phyloP scores from a whole-genome alignment of 2,329 filamentous ascomycete species.

The Trichoderma cornu-damae region DNA sequence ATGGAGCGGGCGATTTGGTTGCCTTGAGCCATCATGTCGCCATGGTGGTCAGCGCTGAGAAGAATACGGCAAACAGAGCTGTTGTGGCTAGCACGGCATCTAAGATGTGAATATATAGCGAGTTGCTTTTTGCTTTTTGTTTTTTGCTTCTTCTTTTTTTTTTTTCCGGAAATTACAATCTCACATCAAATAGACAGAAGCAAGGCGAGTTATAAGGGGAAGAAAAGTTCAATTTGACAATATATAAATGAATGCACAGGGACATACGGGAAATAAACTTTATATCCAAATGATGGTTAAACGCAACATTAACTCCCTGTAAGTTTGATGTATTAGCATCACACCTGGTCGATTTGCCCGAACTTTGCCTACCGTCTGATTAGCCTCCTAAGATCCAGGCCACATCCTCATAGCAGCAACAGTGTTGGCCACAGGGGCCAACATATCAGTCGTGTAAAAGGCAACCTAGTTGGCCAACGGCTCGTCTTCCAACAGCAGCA shows the following conservation, averaged over 20 bases:
- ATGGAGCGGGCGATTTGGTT: conserved; percentile 36
- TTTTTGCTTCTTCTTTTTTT: too few relatives aligned
- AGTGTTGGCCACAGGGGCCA: conserved; percentile 29
- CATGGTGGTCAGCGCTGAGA: conserved; percentile 27
- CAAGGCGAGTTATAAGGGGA: too few relatives aligned
- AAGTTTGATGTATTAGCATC: background rate
- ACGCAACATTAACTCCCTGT: conserved; percentile 28
- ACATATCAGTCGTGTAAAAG: conserved; percentile 29
- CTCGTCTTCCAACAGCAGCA: conserved; percentile 29
- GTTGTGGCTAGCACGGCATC: background rate
- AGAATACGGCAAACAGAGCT: conserved; percentile 20
- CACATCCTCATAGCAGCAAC: conserved; percentile 34
- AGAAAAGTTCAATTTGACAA: too few relatives aligned
- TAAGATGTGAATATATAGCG: background rate
- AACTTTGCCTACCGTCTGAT: conserved; percentile 26
- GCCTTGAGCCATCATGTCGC: conserved; percentile 31
- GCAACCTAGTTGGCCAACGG: conserved; percentile 31
- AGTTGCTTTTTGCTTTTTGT: too few relatives aligned
- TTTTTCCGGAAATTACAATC: too few relatives aligned
- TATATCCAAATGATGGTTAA: conserved; percentile 26
- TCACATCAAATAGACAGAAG: too few relatives aligned
- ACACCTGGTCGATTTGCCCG: background rate
- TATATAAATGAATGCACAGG: too few relatives aligned
- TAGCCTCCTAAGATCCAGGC: conserved; percentile 34
- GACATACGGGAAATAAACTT: too few relatives aligned